These are phyloP conservation scores for Hanseniaspora taiwanica DNA, from an alignment of 805 yeast species.

Conservation along the genomic window DNA sequence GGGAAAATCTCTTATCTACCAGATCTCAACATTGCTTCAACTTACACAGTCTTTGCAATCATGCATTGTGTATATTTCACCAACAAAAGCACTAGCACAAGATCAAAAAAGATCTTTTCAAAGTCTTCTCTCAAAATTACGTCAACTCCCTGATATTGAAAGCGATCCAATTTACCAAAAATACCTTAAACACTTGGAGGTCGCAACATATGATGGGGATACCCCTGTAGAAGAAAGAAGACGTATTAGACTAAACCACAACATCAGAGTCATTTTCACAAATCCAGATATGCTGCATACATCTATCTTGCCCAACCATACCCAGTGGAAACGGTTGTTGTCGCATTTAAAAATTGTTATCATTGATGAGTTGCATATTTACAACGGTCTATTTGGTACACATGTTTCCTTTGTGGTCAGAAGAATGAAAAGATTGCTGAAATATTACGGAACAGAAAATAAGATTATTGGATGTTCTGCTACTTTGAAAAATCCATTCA, in stretches of 20 bases:
- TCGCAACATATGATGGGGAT: constrained; percentile 90
- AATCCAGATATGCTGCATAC: constrained; percentile 92
- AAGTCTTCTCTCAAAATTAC: constrained; percentile 37
- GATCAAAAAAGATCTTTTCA: constrained; percentile 81
- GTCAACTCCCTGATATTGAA: not conserved
- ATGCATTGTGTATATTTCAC: constrained; percentile 81
- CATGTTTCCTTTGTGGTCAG: constrained; percentile 82
- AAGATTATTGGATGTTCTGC: constrained; percentile 75
- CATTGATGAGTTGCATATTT: constrained; percentile 76
- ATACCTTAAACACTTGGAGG: constrained; percentile 29
- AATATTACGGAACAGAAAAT: constrained; percentile 28
- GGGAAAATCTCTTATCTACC: constrained; percentile 89
- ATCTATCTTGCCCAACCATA: constrained; percentile 67
- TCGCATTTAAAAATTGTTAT: constrained; percentile 56
- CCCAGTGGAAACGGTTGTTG: constrained; percentile 60
- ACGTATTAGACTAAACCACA: constrained; percentile 30
- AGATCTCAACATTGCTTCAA: constrained; percentile 57
- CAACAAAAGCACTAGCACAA: constrained; percentile 95
- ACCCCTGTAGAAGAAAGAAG: constrained; percentile 48
- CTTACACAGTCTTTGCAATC: constrained; percentile 26
- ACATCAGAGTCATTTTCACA: constrained; percentile 75
- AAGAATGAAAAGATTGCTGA: constrained; percentile 55
- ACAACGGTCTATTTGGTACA: constrained; percentile 84
- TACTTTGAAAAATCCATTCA: constrained; percentile 61
- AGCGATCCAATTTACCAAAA: not conserved